Percentiles rank a stretch among this genome's conserved stretches.
These are phyloP conservation scores for Colletotrichum musae DNA, from an alignment of 2,329 filamentous ascomycete species.

Conservation along the genomic window DNA sequence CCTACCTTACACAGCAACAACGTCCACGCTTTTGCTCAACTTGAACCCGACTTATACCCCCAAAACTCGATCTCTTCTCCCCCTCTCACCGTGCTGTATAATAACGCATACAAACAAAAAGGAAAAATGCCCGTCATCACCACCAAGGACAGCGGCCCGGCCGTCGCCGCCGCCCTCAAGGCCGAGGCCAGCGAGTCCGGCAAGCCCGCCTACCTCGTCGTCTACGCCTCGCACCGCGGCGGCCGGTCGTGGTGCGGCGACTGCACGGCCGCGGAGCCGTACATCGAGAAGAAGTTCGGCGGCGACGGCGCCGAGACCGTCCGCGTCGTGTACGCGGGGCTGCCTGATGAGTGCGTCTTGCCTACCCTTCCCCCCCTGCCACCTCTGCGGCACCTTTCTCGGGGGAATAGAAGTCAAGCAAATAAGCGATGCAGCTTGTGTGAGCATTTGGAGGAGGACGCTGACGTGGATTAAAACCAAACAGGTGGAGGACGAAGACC, in stretches of 20 bases:
- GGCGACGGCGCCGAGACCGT: conserved; percentile 30
- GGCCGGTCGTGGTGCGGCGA: conserved; percentile 38
- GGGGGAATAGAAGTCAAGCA: background rate
- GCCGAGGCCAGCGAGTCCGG: conserved; percentile 33
- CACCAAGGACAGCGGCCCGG: conserved; percentile 30
- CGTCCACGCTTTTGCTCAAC: too few species aligned
- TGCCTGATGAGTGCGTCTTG: conserved; percentile 37
- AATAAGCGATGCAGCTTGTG: background rate
- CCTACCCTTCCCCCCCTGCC: background rate
- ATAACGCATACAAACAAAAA: background rate
- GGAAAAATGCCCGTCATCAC: conserved; percentile 35
- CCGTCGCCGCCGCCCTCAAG: conserved; percentile 32
- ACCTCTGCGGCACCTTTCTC: background rate
- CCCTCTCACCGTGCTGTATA: too few species aligned
- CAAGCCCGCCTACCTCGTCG: conserved; percentile 37
- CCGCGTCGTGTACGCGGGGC: conserved; percentile 33
- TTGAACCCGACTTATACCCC: too few species aligned
- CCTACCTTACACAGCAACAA: background rate
- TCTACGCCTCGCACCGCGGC: conserved; percentile 38
- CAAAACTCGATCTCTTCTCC: too few species aligned
- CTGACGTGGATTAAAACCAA: background rate
- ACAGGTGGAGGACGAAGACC: conserved; percentile 38
- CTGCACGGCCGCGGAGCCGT: conserved; percentile 38
- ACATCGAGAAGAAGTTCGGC: conserved; percentile 38
- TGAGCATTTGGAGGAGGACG: background rate